Evolutionary conservation across 306 rosid species (phyloP).

Genomic region (Trichosanthes cucumerina): DNA sequence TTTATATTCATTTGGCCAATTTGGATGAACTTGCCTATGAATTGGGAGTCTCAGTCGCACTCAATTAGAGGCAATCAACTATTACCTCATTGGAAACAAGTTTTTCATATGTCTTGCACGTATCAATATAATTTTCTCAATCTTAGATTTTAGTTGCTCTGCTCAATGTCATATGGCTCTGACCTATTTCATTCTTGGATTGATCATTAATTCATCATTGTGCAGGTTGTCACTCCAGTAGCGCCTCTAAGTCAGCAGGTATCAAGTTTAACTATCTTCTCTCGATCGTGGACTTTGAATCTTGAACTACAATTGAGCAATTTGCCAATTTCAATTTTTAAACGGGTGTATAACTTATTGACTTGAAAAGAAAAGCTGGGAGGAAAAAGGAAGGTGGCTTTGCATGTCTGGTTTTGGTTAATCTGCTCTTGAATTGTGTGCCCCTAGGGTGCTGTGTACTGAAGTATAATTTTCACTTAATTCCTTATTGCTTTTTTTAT

Average conservation of each 20-base stretch:
- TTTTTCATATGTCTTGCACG: not conserved
- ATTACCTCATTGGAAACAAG: not conserved
- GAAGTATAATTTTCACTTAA: not conserved
- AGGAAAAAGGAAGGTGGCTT: not conserved
- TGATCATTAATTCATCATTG: not conserved
- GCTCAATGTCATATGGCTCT: not conserved
- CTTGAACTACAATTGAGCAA: not conserved
- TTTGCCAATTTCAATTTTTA: not conserved
- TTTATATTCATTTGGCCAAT: not conserved
- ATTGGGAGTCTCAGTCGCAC: not conserved
- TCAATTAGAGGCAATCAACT: not conserved
- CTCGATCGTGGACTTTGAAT: not conserved
- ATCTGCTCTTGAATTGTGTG: not conserved
- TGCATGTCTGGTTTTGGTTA: not conserved
- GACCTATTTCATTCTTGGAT: not conserved
- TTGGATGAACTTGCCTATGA: not conserved
- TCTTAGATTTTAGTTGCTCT: not conserved
- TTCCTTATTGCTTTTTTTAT: not conserved
- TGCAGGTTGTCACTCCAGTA: constrained; percentile 96
- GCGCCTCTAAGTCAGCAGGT: constrained; percentile 99
- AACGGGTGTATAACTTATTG: not conserved
- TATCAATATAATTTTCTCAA: not conserved
- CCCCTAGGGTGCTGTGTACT: not conserved
- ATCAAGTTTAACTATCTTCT: constrained; percentile 11
- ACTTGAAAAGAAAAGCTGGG: not conserved